These are phyloP conservation scores for Plasmodium coatneyi DNA, from an alignment of 169 alveolate species.

Conservation along the genomic window DNA sequence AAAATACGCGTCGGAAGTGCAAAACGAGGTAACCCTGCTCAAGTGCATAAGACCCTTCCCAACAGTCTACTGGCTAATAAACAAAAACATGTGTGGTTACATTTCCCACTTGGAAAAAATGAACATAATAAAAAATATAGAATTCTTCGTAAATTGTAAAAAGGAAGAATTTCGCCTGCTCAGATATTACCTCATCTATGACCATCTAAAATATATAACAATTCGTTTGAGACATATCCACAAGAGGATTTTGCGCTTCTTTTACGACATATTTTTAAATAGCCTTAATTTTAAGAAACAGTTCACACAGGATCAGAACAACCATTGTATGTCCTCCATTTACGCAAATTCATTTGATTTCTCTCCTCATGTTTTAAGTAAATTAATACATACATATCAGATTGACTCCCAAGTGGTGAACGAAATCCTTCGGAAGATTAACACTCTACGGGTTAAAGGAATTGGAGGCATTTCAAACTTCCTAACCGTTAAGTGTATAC, in stretches of 20 bases:
- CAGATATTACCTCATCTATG: constrained; percentile 51
- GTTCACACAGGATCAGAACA: background rate
- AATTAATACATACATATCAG: constrained; percentile 4
- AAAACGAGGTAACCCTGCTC: constrained; percentile 42
- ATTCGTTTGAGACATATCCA: constrained; percentile 54
- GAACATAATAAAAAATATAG: constrained; percentile 79
- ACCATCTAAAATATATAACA: constrained; percentile 58
- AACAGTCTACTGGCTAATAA: constrained; percentile 81
- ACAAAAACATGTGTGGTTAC: constrained; percentile 73
- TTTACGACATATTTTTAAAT: constrained; percentile 41
- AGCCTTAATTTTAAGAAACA: constrained; percentile 20
- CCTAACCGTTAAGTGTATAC: constrained; percentile 83
- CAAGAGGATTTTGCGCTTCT: constrained; percentile 35
- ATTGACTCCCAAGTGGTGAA: background rate
- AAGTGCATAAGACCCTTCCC: constrained; percentile 82
- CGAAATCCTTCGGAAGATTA: constrained; percentile 77
- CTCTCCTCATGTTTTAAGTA: background rate
- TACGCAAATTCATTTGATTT: constrained; percentile 20
- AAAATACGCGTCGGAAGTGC: constrained; percentile 20
- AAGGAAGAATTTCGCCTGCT: constrained; percentile 43
- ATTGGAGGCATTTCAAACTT: constrained; percentile 83
- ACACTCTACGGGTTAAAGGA: constrained; percentile 81
- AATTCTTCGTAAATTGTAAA: constrained; percentile 52
- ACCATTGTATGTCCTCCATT: background rate
- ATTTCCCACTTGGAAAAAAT: constrained; percentile 83